Conservation (phyloP, 2,329 filamentous ascomycete species). For the Aspergillus novoparasiticus region DNA sequence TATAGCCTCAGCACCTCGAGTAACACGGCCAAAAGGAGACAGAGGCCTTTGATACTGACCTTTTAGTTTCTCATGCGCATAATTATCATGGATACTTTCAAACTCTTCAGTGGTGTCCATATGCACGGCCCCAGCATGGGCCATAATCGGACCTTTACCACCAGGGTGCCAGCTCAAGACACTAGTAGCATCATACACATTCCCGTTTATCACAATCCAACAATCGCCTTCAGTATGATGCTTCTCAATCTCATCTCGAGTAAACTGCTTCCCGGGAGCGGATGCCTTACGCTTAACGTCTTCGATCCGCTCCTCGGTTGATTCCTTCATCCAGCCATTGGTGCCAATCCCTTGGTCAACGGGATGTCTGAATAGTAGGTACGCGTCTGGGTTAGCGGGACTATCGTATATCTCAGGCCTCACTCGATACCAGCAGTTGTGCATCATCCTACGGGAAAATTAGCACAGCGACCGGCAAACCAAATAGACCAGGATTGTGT, state of each 20-base stretch:
- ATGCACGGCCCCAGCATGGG: constrained; percentile 54
- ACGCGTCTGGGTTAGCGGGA: constrained; percentile 32
- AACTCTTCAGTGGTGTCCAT: constrained; percentile 41
- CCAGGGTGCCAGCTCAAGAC: constrained; percentile 55
- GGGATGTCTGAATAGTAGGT: constrained; percentile 51
- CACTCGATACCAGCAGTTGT: constrained; percentile 55
- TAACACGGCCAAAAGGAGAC: too few relatives aligned
- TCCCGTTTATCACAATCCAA: constrained; percentile 57
- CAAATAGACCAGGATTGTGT: constrained; percentile 7
- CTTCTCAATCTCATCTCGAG: constrained; percentile 56
- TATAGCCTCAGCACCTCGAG: neutral
- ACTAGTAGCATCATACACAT: constrained; percentile 54
- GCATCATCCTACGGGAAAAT: constrained; percentile 51
- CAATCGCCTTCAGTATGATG: constrained; percentile 53
- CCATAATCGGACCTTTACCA: constrained; percentile 51
- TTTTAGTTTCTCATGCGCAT: constrained; percentile 53
- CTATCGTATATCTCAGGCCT: constrained; percentile 42
- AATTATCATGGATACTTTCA: constrained; percentile 54
- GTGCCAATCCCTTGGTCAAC: constrained; percentile 43
- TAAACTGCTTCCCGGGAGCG: constrained; percentile 55
- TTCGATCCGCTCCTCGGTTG: constrained; percentile 49
- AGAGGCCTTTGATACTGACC: constrained; percentile 45
- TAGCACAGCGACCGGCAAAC: constrained; percentile 2
- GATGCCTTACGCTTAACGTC: constrained; percentile 48
- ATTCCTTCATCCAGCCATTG: constrained; percentile 57